A percentile compares a stretch with the other conserved stretches of the same genome.
Evolutionary conservation across 306 rosid genomes (phyloP).

Genomic region (Lithocarpus polystachyus): DNA sequence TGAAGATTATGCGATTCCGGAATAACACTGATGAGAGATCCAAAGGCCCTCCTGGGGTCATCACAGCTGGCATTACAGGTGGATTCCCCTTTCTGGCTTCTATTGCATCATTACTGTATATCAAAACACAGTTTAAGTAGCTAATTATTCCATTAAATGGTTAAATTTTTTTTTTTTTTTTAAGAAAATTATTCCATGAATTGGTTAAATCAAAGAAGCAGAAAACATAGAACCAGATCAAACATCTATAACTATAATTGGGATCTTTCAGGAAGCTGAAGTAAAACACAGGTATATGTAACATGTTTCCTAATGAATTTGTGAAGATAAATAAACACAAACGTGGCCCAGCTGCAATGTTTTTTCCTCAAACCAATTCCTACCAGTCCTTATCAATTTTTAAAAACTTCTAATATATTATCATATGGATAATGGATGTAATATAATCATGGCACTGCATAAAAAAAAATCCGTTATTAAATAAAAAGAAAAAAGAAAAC

Average conservation of each 20-base stretch:
- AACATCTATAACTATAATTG: neutral
- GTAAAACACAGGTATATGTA: neutral
- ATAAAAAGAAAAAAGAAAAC: no score
- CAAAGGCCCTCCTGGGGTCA: slow-evolving; percentile 91
- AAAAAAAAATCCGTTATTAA: neutral
- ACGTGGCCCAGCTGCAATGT: neutral
- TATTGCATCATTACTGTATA: slow-evolving; percentile 59
- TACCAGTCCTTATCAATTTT: neutral
- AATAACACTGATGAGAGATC: slow-evolving; percentile 85
- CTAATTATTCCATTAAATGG: slow-evolving; percentile 1
- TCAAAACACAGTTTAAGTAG: slow-evolving; percentile 25
- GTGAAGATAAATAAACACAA: neutral
- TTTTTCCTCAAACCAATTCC: neutral
- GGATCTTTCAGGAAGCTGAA: slow-evolving; percentile 7
- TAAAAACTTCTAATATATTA: neutral
- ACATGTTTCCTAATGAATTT: neutral
- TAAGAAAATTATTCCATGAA: neutral
- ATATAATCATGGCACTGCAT: neutral
- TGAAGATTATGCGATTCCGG: slow-evolving; percentile 87
- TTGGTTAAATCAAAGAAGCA: neutral
- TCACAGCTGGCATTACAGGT: slow-evolving; percentile 78
- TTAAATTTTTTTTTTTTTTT: no score
- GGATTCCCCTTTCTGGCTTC: slow-evolving; percentile 79
- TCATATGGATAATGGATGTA: slow-evolving; percentile 1
- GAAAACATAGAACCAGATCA: neutral